phyloP scores from a whole-genome alignment of 1,284 basidiomycete genomes.

The Apiotrichum gamsii region DNA sequence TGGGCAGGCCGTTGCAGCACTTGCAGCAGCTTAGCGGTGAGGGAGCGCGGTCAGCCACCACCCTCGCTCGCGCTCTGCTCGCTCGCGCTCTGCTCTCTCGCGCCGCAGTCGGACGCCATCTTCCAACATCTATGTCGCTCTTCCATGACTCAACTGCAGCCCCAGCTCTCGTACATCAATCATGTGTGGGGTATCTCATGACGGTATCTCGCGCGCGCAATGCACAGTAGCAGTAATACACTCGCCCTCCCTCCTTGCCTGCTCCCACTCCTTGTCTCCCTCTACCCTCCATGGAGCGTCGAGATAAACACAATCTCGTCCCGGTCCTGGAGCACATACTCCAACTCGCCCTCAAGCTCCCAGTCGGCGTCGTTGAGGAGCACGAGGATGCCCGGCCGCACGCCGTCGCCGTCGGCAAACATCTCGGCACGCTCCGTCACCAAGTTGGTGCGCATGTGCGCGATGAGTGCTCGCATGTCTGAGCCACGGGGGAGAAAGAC shows the following conservation, averaged over 20 bases:
- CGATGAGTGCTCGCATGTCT: conserved; percentile 70
- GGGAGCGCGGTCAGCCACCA: too few relatives aligned
- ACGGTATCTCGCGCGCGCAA: too few relatives aligned
- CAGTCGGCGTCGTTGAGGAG: conserved; percentile 95
- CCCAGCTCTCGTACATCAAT: too few relatives aligned
- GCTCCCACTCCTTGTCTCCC: too few relatives aligned
- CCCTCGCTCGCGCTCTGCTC: too few relatives aligned
- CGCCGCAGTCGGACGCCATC: neutral
- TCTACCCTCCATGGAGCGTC: conserved; percentile 86
- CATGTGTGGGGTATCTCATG: too few relatives aligned
- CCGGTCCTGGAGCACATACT: conserved; percentile 68
- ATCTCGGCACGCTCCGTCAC: conserved; percentile 81
- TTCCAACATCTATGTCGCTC: too few relatives aligned
- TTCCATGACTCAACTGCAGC: too few relatives aligned
- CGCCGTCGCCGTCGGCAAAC: conserved; percentile 80
- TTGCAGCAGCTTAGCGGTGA: too few relatives aligned
- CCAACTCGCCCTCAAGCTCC: conserved; percentile 93
- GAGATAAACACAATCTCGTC: conserved; percentile 96
- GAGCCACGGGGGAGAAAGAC: conserved; percentile 56
- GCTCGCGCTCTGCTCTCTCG: neutral
- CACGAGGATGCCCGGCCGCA: conserved; percentile 91
- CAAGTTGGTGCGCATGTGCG: conserved; percentile 69
- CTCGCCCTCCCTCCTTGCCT: too few relatives aligned
- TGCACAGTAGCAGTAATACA: too few relatives aligned
- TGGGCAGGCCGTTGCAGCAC: too few relatives aligned